Base-by-base conservation (phyloP, 2,329 filamentous ascomycete species). In the Xylariomycetidae sp. region DNA sequence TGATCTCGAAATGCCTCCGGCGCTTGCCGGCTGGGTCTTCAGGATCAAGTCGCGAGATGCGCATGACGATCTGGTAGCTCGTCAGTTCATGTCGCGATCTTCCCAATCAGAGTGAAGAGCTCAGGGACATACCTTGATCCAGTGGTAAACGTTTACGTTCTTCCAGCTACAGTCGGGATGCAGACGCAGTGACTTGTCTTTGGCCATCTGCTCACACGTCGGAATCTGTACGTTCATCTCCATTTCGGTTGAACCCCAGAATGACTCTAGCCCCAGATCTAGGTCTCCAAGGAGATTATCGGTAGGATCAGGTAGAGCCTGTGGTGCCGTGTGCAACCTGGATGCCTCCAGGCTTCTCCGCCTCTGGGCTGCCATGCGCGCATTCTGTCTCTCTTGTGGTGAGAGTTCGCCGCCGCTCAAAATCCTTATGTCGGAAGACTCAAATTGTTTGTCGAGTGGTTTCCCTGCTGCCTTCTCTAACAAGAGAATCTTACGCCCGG, bases 101-200 rank as follows among this genome's bases (percentile, higher is more conserved):
- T 16, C 8, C 19, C 2, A n/a, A 12, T 17, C 11, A 11, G 14
- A 9, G 12, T 8, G 17, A 25, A 12, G 3, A 29, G 13, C 10
- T 4, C n/a, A 7, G 11, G 17, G 9, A 11, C 36, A 15, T 42
- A 88, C 87, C 77, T 95, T 95, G 59, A 96, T 94, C 88, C 88
- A 95, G 57, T 96, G 89, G 56, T 87, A 88, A 34, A 96, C 88
- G 51, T 92, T 87, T 33, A 94, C 90, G 43, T 94, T 94, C 53
- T 88, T 85, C 70, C 90, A 95, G 37, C 88, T 94, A 34, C 88
- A 94, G 55, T 95, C 88, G 33, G 90, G 90, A 56, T 95, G 84
- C 38, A 96, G 64, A 39, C 78, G 74, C 23, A 75, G 36, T 7
- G 59, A 59, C 56, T 72, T 74, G 51, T 89, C 82, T 50, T 82